These are phyloP conservation scores for Xylariaceae sp. DNA, from an alignment of 2,329 filamentous ascomycete species.

Conservation along the genomic window DNA sequence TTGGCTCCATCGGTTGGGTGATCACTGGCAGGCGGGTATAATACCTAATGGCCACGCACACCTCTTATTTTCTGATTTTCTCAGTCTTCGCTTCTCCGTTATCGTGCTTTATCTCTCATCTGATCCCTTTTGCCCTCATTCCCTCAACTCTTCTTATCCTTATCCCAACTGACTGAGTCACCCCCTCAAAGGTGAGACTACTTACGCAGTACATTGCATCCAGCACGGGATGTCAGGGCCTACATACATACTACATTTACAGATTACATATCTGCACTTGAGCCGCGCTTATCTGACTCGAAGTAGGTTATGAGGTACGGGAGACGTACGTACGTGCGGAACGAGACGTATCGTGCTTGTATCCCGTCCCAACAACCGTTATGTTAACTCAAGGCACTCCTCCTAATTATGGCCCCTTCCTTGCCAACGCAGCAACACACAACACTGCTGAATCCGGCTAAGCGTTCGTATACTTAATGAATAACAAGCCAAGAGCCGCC, in stretches of 20 bases:
- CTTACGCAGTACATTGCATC: no score
- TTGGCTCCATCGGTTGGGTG: no score
- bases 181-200: no score
- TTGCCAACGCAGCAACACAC: slow-evolving; percentile 26
- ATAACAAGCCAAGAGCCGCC: background rate
- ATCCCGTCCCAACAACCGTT: background rate
- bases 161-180: no score
- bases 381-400: background rate
- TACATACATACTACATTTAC: no score
- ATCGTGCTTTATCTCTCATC: background rate
- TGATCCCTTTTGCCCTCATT: background rate
- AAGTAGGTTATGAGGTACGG: slow-evolving; percentile 12
- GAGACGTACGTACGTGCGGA: no score
- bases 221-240: no score
- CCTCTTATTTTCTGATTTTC: slow-evolving; percentile 10
- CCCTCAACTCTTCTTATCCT: no score
- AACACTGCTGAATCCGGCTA: slow-evolving; percentile 29
- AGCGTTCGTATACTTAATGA: slow-evolving; percentile 10
- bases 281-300: slow-evolving; percentile 32
- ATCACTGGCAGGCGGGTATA: background rate
- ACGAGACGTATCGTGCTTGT: background rate
- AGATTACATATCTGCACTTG: slow-evolving; percentile 22
- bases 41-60: slow-evolving; percentile 20
- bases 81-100: background rate
- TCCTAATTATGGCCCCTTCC: slow-evolving; percentile 15